A percentile compares a stretch with the other conserved stretches of the same genome.
Evolutionary conservation across 2,329 filamentous ascomycete genomes (phyloP).

Genomic region (Aspergillus glaucus): DNA sequence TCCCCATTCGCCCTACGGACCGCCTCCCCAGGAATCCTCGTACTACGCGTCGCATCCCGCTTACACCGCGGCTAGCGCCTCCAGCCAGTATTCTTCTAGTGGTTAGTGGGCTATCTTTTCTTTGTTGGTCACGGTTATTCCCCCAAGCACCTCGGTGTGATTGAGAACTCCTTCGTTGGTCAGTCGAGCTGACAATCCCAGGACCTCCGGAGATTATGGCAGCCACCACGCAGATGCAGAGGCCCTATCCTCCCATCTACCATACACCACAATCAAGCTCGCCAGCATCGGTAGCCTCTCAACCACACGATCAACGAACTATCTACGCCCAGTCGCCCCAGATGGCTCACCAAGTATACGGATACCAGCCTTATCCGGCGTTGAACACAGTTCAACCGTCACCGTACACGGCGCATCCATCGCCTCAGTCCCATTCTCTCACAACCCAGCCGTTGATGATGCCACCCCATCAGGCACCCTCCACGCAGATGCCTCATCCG

Average conservation of each 20-base stretch:
- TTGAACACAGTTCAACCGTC: conserved; percentile 49
- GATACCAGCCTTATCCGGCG: conserved; percentile 54
- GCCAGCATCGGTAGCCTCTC: conserved; percentile 85
- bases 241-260: conserved; percentile 83
- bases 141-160: background rate
- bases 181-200: conserved; percentile 41
- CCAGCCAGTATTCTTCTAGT: conserved; percentile 79
- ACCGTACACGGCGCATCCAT: conserved; percentile 52
- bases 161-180: background rate
- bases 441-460: conserved; percentile 52
- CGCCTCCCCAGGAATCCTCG: conserved; percentile 61
- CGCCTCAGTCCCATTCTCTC: conserved; percentile 51
- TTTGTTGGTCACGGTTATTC: background rate
- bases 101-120: conserved; percentile 51
- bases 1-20: conserved; percentile 56
- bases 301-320: conserved; percentile 77
- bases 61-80: conserved; percentile 75
- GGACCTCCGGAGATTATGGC: conserved; percentile 68
- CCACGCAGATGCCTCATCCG: conserved; percentile 31
- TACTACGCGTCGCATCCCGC: conserved; percentile 71
- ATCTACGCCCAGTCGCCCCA: conserved; percentile 80
- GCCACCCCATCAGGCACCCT: conserved; percentile 32
- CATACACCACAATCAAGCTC: conserved; percentile 94
- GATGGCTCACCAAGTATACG: conserved; percentile 80
- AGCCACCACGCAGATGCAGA: conserved; percentile 57